Evolutionary conservation across 345 rosid species (phyloP).

Genomic region (Bruguiera sexangula): DNA sequence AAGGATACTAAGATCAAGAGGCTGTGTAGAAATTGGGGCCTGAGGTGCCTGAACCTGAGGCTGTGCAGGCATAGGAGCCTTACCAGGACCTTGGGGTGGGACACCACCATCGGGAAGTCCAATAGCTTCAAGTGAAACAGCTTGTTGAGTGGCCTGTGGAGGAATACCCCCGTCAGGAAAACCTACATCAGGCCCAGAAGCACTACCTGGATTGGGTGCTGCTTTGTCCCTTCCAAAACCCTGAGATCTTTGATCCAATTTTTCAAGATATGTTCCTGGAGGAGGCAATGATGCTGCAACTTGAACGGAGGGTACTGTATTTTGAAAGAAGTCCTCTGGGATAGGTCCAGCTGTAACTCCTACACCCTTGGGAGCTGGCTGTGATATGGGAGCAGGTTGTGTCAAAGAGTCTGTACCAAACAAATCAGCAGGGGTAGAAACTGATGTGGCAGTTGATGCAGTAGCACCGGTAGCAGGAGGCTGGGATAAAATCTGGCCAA

Average conservation of each 20-base stretch:
- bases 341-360: constrained; percentile 64
- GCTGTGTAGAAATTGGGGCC: constrained; percentile 54
- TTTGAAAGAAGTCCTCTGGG: constrained; percentile 94
- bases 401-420: constrained; percentile 58
- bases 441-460: constrained; percentile 35
- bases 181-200: constrained; percentile 50
- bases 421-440: constrained; percentile 59
- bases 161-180: constrained; percentile 79
- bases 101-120: constrained; percentile 90
- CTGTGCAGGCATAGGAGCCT: constrained; percentile 36
- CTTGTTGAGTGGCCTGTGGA: constrained; percentile 54
- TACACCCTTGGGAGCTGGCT: constrained; percentile 49
- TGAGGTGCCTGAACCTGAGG: constrained; percentile 45
- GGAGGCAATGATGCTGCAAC: constrained; percentile 82
- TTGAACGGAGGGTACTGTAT: constrained; percentile 84
- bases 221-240: constrained; percentile 38
- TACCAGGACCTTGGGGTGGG: constrained; percentile 60
- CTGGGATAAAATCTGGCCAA: constrained; percentile 51
- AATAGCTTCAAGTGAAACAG: constrained; percentile 43
- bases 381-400: constrained; percentile 45
- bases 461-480: constrained; percentile 34
- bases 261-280: constrained; percentile 80
- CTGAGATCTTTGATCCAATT: constrained; percentile 59
- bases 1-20: constrained; percentile 91
- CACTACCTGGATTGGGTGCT: constrained; percentile 39